Evolutionary conservation across 2,329 filamentous ascomycete genomes (phyloP), one percentile per base, ranked within the genome.

Genomic region (Chaetomium sp.): DNA sequence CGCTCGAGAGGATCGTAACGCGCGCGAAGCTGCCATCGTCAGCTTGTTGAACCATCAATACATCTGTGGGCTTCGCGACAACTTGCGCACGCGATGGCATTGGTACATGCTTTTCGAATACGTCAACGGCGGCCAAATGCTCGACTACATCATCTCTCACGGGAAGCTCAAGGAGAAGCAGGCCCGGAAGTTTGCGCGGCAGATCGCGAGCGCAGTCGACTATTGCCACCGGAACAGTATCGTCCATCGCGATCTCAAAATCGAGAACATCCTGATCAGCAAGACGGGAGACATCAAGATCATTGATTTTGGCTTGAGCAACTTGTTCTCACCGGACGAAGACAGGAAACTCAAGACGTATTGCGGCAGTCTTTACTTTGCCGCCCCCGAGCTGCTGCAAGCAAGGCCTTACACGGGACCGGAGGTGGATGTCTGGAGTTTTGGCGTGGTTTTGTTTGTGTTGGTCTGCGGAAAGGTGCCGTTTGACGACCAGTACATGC

Each of bases 101-200:
- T 99, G 94, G 94, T 99, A 99, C 73, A 99, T 99, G 94, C 84
- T 99, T 51, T 99, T 96, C 68, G 94, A 99, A 74, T 96, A 94
- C 71, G 94, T 99, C 72, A 96, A 99, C 68, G 94, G 94, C 48
- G 94, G 94, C 14, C 94, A 99, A 74, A 97, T 99, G 94, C 84
- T 99, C 59, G 94, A 99, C 75, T 99, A 97, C 73, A 99, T 99
- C 71, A 99, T 99, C 69, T 96, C 91, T 3, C 94, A 99, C 68
- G 94, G 92, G 56, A 89, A 95, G 67, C 78, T 99, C 61, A 97
- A 97, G 78, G 94, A 99, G 75, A 97, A 97, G 73, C 92, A 96
- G 72, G 94, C 94, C 7, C 86, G 94, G 66, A 97, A 97, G 71
- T 99, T 99, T 71, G 95, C 90, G 62, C 87, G 94, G 42, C 94